phyloP scores from a whole-genome alignment of 2,329 filamentous ascomycete species.

The Eutypella sp. region DNA sequence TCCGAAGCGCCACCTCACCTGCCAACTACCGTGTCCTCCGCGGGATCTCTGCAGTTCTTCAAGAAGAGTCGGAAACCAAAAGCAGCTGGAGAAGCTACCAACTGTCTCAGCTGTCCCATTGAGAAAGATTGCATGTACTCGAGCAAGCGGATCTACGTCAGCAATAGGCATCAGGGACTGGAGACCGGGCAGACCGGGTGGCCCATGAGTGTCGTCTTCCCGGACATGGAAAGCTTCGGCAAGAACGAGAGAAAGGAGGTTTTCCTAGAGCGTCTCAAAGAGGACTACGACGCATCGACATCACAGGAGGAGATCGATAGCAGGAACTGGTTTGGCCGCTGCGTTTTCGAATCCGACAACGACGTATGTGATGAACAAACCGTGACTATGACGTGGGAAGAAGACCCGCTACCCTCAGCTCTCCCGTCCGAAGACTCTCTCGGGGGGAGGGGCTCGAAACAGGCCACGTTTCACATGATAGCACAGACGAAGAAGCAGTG shows the following conservation, averaged over 20 bases:
- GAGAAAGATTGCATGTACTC: constrained; percentile 79
- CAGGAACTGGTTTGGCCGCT: constrained; percentile 83
- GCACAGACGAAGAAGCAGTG: constrained; percentile 85
- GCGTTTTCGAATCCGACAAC: constrained; percentile 90
- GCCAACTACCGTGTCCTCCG: constrained; percentile 69
- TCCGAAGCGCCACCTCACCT: constrained; percentile 57
- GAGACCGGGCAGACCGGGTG: constrained; percentile 64
- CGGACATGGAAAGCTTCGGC: constrained; percentile 80
- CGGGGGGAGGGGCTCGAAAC: constrained; percentile 64
- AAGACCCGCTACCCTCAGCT: constrained; percentile 45
- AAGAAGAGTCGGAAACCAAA: constrained; percentile 68
- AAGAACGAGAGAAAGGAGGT: constrained; percentile 34
- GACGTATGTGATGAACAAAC: constrained; percentile 90
- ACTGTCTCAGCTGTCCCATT: constrained; percentile 76
- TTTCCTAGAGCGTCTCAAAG: constrained; percentile 30
- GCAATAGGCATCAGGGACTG: constrained; percentile 55
- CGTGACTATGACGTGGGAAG: constrained; percentile 84
- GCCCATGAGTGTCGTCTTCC: constrained; percentile 86
- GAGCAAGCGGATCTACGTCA: constrained; percentile 75
- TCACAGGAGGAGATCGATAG: constrained; percentile 42
- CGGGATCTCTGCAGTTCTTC: constrained; percentile 75
- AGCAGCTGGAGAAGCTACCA: constrained; percentile 71
- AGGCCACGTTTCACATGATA: constrained; percentile 89
- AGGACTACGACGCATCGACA: constrained; percentile 49
- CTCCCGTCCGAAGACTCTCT: constrained; percentile 15